Base-by-base conservation (phyloP, 139 green algal species). In the Parachlorella kessleri region DNA sequence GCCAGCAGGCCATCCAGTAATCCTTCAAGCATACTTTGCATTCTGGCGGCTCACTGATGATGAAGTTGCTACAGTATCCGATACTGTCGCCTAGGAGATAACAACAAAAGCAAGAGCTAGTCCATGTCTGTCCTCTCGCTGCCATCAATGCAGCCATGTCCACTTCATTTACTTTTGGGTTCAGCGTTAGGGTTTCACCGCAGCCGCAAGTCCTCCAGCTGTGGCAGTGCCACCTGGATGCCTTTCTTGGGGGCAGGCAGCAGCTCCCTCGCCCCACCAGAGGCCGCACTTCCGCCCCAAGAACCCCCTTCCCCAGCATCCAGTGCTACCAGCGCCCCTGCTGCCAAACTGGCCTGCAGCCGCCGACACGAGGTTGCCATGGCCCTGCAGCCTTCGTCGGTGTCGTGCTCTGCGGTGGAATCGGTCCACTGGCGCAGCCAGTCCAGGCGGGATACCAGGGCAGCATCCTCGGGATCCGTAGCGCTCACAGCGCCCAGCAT, bases 361-460 rank as follows among this genome's bases (percentile, higher is more conserved):
- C 76, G 68, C 24, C 48, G 41, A 32, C 35, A 55, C 38, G 6
- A 55, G 9, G 26, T 28, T 73, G 9, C 37, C 37, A 28, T 37
- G n/a, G 28, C 28, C 66, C 77, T 54, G 66, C 80, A 85, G 63
- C 42, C 81, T 33, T 80, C 72, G 42, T 93, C 88, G 6, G 78
- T 64, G 39, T 93, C 88, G 1, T 40, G 21, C 26, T 38, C 59
- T 1, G 76, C 66, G 26, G 67, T 36, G 4, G 23, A 21, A 33
- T 72, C 70, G 0, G 72, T 33, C 86, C 86, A 90, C 23, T 8
- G 70, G 67, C 84, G 81, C 42, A 91, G 41, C 90, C 90, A 94
- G 65, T 92, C 76, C 75, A 94, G 79, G 2, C 82, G 72, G 53
- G 78, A 65, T 23, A 90, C 78, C 32, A 94, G 81, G 21, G 68